A percentile compares a stretch with the other conserved stretches of the same genome.
phyloP scores from a whole-genome alignment of 805 yeast species.

The Candida qinlingensis region DNA sequence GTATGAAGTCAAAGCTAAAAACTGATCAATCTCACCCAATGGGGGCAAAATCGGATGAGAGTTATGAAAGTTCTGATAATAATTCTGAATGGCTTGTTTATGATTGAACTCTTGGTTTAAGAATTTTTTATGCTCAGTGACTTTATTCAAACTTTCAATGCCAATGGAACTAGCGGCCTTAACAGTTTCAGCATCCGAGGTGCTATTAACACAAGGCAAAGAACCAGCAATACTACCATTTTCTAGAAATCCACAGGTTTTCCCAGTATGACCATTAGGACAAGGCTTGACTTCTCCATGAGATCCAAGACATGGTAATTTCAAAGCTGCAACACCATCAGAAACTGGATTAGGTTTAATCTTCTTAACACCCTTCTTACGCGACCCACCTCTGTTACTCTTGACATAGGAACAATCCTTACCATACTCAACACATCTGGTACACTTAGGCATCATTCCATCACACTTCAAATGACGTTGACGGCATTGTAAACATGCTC shows the following conservation, averaged over 20 bases:
- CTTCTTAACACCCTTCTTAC: conserved; percentile 42
- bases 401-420: conserved; percentile 43
- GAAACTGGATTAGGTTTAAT: conserved; percentile 1
- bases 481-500: conserved; percentile 49
- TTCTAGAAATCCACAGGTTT: conserved; percentile 17
- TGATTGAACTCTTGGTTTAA: conserved; percentile 17
- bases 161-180: conserved; percentile 7
- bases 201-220: conserved; percentile 16
- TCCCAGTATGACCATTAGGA: conserved; percentile 22
- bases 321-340: conserved; percentile 1
- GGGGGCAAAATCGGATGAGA: conserved; percentile 47
- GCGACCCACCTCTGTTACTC: conserved; percentile 49
- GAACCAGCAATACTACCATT: conserved; percentile 9
- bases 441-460: conserved; percentile 41
- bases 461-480: conserved; percentile 47
- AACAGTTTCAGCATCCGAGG: background rate
- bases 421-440: conserved; percentile 31
- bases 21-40: conserved; percentile 28
- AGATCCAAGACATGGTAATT: conserved; percentile 17
- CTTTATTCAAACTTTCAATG: conserved; percentile 9
- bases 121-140: background rate
- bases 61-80: conserved; percentile 34
- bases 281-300: conserved; percentile 12
- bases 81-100: conserved; percentile 22
- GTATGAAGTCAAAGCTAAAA: conserved; percentile 28